Base-by-base conservation (phyloP, 75 land plant species). In the Azolla pinnata region DNA sequence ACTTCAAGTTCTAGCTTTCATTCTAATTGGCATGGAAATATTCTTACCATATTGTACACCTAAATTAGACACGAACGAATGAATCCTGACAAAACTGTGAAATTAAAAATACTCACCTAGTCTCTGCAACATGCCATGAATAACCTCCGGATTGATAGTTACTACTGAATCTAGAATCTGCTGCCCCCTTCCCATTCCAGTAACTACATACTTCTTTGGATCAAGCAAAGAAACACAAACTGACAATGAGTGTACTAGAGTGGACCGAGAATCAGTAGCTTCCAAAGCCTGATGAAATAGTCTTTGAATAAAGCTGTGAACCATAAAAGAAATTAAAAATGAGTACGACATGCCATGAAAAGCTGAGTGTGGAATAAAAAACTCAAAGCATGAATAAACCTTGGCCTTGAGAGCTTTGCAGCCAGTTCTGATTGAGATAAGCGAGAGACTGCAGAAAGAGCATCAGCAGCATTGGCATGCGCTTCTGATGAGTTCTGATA, bases 381-480 rank as follows among this genome's bases (percentile, higher is more conserved):
- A 46, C 21, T 3, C n/a, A 4, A 14, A 18, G 49, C 49, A 46
- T n/a, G 21, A 46, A 2, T 4, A 46, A 56, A 89, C 98, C 82
- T 83, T 51, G 96, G 87, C 63, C 85, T 86, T 27, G 81, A 60
- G 34, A 93, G 81, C 58, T 83, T 89, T 26, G 87, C 44, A 62
- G 85, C 80, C 60, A 93, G 75, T 1, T 72, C 79, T 46, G 98
- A 78, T 49, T 90, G 98, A 71, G 84, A 79, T 73, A 63, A 78
- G 27, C 84, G 76, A 48, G 75, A 86, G 21, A 93, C 70, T 61
- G 90, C 73, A 66, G 92, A 82, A 20, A 89, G 74, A 8, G 72
- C 81, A 71, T 86, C 90, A 33, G 96, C 90, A 50, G 87, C 86
- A 86, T 89, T 89, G 19, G 79, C 76, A 81, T 89, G 96, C 12